Base-by-base conservation (phyloP, 345 rosid genomes). In the Boechera stricta region DNA sequence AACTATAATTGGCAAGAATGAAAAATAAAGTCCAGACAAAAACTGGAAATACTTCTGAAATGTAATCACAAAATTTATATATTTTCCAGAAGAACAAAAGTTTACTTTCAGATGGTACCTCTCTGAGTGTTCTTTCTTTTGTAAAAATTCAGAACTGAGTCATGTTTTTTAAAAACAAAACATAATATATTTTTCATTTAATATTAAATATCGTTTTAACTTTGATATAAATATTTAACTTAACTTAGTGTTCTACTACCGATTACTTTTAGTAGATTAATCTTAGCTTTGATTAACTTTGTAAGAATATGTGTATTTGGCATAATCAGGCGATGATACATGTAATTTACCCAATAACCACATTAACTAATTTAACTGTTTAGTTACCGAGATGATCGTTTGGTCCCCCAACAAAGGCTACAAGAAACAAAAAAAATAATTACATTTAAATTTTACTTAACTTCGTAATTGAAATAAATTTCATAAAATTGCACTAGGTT, bases 351-450 rank as follows among this genome's bases (percentile, higher is more conserved):
- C 60, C 65, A 18, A 15, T 36, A 47, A 63, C 48, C 4, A 16
- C 6, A 74, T 18, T 26, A 49, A 26, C 66, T 28, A 48, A 64
- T 67, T 69, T 73, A 48, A 47, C 48, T 69, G 57, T 62, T 67
- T 78, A 63, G 77, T 57, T 72, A 74, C 71, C 79, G 72, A 80
- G 76, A 80, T 74, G 70, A 67, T 33, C 75, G 52, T 67, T 54
- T 74, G 76, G 78, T 76, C 67, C 33, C 45, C 69, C 71, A 69
- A 70, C 74, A 73, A 67, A 78, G 76, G 53, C 72, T 71, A 72
- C 81, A 75, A 36, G 59, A 79, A 39, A 39, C 4, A 41, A 10
- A 3, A 75, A 39, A 42, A 15, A 4, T 0, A 44, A 2, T 49
- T 26, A 26, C 54, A 26, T 24, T 42, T 12, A 7, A 11, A 10